Percentiles rank a stretch among this genome's conserved stretches.
Evolutionary conservation across 1,284 basidiomycete species (phyloP).

Genomic region (Volvariella volvacea): DNA sequence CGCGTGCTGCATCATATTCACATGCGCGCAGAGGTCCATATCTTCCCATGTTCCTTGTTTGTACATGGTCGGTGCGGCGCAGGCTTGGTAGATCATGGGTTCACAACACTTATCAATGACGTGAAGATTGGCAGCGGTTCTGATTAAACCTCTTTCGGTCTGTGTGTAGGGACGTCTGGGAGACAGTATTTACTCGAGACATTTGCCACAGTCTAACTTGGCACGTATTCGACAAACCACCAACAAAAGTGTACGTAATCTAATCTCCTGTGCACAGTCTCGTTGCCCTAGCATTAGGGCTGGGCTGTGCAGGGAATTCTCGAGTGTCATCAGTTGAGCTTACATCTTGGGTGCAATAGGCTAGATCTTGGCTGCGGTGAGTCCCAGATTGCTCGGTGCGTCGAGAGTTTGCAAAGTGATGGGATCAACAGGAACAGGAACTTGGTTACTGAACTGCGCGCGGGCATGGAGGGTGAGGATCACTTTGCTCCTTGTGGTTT

Average conservation of each 20-base stretch:
- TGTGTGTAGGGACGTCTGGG: conserved; percentile 57
- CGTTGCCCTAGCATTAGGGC: not conserved
- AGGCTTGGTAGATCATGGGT: too few relatives aligned
- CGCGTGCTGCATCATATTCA: too few relatives aligned
- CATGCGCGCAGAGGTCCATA: too few relatives aligned
- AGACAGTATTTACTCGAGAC: conserved; percentile 46
- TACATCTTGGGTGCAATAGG: conserved; percentile 19
- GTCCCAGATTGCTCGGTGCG: conserved; percentile 15
- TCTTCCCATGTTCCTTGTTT: too few relatives aligned
- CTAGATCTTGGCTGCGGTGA: conserved; percentile 65
- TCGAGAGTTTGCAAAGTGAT: conserved; percentile 5
- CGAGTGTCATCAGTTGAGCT: too few relatives aligned
- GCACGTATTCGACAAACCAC: conserved; percentile 53
- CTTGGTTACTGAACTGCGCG: conserved; percentile 61
- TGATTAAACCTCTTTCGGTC: not conserved
- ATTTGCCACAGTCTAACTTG: conserved; percentile 51
- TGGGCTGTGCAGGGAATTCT: too few relatives aligned
- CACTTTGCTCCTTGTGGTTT: conserved; percentile 4
- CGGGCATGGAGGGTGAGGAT: conserved; percentile 49
- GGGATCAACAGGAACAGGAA: conserved; percentile 44
- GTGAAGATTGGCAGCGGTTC: not conserved
- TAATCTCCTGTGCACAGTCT: too few relatives aligned
- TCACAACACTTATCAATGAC: too few relatives aligned
- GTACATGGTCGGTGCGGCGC: too few relatives aligned
- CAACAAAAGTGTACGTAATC: conserved; percentile 54